phyloP scores from a whole-genome alignment of 148 eudicot species.

The Drosera capensis region DNA sequence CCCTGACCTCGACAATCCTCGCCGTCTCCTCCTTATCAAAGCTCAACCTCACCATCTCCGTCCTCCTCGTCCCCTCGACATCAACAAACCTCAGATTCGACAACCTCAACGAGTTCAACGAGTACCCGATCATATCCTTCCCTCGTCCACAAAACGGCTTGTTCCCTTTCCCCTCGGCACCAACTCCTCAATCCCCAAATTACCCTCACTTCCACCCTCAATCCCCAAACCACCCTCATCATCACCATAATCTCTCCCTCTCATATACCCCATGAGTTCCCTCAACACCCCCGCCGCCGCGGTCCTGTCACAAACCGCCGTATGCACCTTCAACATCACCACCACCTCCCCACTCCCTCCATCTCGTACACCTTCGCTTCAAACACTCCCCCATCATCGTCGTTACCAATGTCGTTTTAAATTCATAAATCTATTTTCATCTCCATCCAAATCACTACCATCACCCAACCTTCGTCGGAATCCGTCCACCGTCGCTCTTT shows the following conservation, averaged over 20 bases:
- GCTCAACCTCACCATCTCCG: slow-evolving; percentile 35
- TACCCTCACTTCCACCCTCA: slow-evolving; percentile 13
- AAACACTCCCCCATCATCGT: no score
- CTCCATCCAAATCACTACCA: no score
- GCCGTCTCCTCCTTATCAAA: slow-evolving; percentile 28
- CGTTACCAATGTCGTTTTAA: no score
- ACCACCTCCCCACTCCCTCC: slow-evolving; percentile 16
- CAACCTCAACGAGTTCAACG: slow-evolving; percentile 55
- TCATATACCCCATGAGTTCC: slow-evolving; percentile 33
- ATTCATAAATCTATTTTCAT: no score
- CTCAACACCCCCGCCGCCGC: slow-evolving; percentile 35
- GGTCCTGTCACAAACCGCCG: slow-evolving; percentile 63
- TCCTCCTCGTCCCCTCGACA: slow-evolving; percentile 15
- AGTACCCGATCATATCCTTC: slow-evolving; percentile 65
- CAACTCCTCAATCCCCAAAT: slow-evolving; percentile 52
- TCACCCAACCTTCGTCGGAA: no score
- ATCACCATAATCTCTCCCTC: slow-evolving; percentile 3
- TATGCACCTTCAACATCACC: slow-evolving; percentile 44
- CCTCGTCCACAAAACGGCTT: slow-evolving; percentile 93
- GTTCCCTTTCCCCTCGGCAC: slow-evolving; percentile 36
- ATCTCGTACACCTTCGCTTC: slow-evolving; percentile 32
- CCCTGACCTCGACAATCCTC: slow-evolving; percentile 37
- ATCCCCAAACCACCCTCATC: slow-evolving; percentile 12
- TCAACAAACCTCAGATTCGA: slow-evolving; percentile 36
- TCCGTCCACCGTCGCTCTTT: no score